Evolutionary conservation across 805 yeast species (phyloP).

Genomic region (Pichia eremophila): DNA sequence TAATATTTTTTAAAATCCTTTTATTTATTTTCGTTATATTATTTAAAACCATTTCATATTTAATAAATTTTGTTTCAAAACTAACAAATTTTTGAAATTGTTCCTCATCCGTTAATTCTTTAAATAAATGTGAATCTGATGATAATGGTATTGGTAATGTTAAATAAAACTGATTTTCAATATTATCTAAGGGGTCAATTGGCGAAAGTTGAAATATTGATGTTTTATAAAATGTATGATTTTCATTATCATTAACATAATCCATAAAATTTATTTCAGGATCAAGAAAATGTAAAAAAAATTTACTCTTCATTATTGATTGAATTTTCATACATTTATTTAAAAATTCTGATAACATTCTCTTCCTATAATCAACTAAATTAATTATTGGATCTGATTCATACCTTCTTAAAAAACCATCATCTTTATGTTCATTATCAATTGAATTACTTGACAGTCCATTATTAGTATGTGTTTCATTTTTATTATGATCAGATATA

Average conservation of each 20-base stretch:
- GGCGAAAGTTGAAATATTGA: conserved; percentile 54
- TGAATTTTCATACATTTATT: conserved; percentile 59
- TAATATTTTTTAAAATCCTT: conserved; percentile 33
- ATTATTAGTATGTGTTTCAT: neutral
- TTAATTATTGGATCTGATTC: conserved; percentile 7
- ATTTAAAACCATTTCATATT: conserved; percentile 26
- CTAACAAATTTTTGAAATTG: conserved; percentile 21
- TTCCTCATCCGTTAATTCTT: conserved; percentile 20
- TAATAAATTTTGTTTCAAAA: conserved; percentile 25
- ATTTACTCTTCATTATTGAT: conserved; percentile 46
- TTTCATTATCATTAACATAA: conserved; percentile 49
- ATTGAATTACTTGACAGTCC: too few species aligned
- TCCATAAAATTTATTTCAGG: conserved; percentile 83
- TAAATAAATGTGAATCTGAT: conserved; percentile 17
- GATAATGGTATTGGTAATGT: conserved; percentile 50
- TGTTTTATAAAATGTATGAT: conserved; percentile 39
- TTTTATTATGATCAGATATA: neutral
- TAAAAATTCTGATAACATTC: conserved; percentile 68
- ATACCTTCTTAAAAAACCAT: neutral
- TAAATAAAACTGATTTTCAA: conserved; percentile 44
- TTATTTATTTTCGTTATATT: conserved; percentile 32
- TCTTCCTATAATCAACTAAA: conserved; percentile 50
- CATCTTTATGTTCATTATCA: neutral
- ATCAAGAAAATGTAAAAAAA: conserved; percentile 71
- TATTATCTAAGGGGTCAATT: conserved; percentile 43